Evolutionary conservation across 1,284 basidiomycete genomes (phyloP).

Genomic region (Rhodotorula sp.): DNA sequence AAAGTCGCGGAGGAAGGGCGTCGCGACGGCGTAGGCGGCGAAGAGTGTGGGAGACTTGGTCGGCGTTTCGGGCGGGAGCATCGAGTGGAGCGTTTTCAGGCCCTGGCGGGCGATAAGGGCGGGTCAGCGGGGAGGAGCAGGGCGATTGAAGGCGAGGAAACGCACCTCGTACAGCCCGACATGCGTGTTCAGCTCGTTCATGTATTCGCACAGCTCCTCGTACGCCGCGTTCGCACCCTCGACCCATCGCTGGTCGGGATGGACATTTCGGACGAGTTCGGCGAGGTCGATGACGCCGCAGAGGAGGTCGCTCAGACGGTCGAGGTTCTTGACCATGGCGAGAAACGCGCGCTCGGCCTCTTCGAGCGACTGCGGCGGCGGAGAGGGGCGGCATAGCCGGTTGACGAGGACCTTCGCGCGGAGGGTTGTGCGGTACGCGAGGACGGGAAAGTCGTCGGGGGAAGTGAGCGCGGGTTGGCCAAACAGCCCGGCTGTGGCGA

Average conservation of each 20-base stretch:
- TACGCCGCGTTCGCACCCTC: slow-evolving; percentile 82
- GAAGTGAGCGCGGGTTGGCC: slow-evolving; percentile 64
- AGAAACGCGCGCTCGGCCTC: slow-evolving; percentile 62
- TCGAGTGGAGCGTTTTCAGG: slow-evolving; percentile 46
- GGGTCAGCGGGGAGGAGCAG: not conserved
- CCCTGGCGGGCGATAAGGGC: slow-evolving; percentile 38
- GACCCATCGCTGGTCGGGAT: slow-evolving; percentile 83
- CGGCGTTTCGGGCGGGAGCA: slow-evolving; percentile 34
- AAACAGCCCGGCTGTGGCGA: slow-evolving; percentile 62
- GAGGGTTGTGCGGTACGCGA: slow-evolving; percentile 69
- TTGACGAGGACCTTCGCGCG: slow-evolving; percentile 73
- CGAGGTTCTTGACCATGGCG: slow-evolving; percentile 88
- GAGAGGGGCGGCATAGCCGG: slow-evolving; percentile 66
- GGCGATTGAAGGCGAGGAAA: not conserved
- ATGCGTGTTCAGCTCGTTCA: slow-evolving; percentile 96
- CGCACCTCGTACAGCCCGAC: slow-evolving; percentile 84
- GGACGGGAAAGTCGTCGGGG: slow-evolving; percentile 63
- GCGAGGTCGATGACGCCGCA: slow-evolving; percentile 96
- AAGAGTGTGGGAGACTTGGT: slow-evolving; percentile 42
- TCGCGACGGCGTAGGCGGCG: slow-evolving; percentile 60
- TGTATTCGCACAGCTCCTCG: slow-evolving; percentile 89
- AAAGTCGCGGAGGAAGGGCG: slow-evolving; percentile 94
- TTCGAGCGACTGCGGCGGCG: slow-evolving; percentile 57
- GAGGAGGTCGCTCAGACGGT: slow-evolving; percentile 89
- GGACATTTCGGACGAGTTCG: slow-evolving; percentile 88